phyloP scores from a whole-genome alignment of 768 basidiomycete species.

The Suillus subluteus region DNA sequence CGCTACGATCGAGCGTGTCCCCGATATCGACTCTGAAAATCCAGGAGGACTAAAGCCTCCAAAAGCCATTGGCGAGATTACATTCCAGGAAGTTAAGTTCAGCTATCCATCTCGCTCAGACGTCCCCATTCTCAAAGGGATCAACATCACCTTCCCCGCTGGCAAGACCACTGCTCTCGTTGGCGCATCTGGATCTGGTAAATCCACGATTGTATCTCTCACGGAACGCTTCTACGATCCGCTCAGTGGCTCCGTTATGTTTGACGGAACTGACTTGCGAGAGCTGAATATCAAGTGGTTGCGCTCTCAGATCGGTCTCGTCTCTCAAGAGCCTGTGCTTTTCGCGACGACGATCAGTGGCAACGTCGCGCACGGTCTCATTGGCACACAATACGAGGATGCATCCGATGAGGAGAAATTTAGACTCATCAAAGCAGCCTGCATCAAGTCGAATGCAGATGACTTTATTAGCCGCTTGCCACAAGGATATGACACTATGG shows the following conservation, averaged over 20 bases:
- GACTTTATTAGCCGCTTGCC: constrained; percentile 51
- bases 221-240: constrained; percentile 61
- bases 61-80: constrained; percentile 47
- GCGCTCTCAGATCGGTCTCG: constrained; percentile 52
- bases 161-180: constrained; percentile 47
- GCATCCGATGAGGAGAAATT: constrained; percentile 46
- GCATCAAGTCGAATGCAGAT: constrained; percentile 56
- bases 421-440: constrained; percentile 48
- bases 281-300: constrained; percentile 53
- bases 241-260: constrained; percentile 40
- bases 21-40: constrained; percentile 53
- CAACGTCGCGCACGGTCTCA: constrained; percentile 52
- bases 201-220: constrained; percentile 45
- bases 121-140: constrained; percentile 53
- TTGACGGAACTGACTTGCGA: constrained; percentile 50
- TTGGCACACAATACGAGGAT: constrained; percentile 45
- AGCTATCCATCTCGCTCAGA: constrained; percentile 52
- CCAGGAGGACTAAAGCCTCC: constrained; percentile 47
- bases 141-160: constrained; percentile 43
- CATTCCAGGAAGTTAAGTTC: constrained; percentile 53
- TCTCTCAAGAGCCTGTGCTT: constrained; percentile 53
- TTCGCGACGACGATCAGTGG: constrained; percentile 51
- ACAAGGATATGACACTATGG: constrained; percentile 51
- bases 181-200: constrained; percentile 43
- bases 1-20: constrained; percentile 57